Evolutionary conservation across 1,284 basidiomycete genomes (phyloP).

Genomic region (Ceratobasidium sp.): DNA sequence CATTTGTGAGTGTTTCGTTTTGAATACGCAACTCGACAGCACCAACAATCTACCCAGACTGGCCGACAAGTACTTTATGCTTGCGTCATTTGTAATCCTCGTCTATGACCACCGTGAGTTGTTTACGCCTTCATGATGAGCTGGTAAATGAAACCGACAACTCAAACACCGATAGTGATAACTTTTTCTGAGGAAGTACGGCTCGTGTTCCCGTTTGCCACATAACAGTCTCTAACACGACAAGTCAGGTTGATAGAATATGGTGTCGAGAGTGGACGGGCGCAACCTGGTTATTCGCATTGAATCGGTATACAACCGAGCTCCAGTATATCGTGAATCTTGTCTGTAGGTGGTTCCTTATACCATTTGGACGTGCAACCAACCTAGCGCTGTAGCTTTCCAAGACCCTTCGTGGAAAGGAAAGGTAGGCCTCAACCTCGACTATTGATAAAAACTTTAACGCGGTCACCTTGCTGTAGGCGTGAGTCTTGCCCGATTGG

Average conservation of each 20-base stretch:
- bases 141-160: background rate
- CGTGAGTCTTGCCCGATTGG: background rate
- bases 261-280: constrained; percentile 35
- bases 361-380: background rate
- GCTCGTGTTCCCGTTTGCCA: background rate
- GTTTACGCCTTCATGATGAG: too few species aligned
- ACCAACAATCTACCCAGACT: background rate
- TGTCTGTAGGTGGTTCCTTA: constrained; percentile 13
- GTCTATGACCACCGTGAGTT: constrained; percentile 33
- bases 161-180: background rate
- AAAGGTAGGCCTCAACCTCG: background rate
- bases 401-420: constrained; percentile 22
- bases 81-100: constrained; percentile 29
- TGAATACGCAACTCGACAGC: too few species aligned
- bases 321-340: constrained; percentile 37
- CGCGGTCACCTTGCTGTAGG: background rate
- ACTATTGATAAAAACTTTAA: background rate
- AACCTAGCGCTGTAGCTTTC: background rate
- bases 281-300: constrained; percentile 31
- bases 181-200: constrained; percentile 27
- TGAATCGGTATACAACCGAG: constrained; percentile 34
- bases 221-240: background rate
- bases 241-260: constrained; percentile 19
- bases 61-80: constrained; percentile 37
- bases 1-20: constrained; percentile 21